Evolutionary conservation across 768 basidiomycete genomes (phyloP).

Genomic region (Lanmaoa pseudosensibilis): DNA sequence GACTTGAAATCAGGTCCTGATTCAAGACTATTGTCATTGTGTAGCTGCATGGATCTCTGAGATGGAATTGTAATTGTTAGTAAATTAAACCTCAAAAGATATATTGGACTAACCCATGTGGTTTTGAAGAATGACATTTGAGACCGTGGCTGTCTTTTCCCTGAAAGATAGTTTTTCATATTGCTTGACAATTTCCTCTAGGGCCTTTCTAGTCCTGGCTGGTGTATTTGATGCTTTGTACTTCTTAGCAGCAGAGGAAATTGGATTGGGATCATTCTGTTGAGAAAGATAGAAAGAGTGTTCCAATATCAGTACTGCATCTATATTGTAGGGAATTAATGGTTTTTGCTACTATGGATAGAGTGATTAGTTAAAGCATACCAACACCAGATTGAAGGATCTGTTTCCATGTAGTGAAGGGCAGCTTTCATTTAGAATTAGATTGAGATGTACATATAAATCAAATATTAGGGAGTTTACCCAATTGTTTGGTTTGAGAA

Average conservation of each 20-base stretch:
- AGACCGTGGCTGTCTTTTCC: not conserved
- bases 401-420: not conserved
- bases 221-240: not conserved
- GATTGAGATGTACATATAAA: not conserved
- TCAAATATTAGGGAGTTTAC: not conserved
- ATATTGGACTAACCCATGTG: not conserved
- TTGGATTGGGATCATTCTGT: not conserved
- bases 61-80: not conserved
- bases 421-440: not conserved
- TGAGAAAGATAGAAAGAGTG: not conserved
- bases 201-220: not conserved
- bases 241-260: not conserved
- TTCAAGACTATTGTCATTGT: not conserved
- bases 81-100: not conserved
- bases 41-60: not conserved
- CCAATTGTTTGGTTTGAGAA: not conserved
- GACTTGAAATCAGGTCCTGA: not conserved
- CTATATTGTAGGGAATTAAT: not conserved
- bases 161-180: not conserved
- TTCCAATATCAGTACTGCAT: not conserved
- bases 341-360: not conserved
- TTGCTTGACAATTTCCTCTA: not conserved
- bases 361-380: not conserved
- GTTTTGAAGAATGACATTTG: not conserved
- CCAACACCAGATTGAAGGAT: not conserved